These are phyloP conservation scores for Grosmannia clavigera DNA, from an alignment of 2,329 filamentous ascomycete species.

Conservation along the genomic window DNA sequence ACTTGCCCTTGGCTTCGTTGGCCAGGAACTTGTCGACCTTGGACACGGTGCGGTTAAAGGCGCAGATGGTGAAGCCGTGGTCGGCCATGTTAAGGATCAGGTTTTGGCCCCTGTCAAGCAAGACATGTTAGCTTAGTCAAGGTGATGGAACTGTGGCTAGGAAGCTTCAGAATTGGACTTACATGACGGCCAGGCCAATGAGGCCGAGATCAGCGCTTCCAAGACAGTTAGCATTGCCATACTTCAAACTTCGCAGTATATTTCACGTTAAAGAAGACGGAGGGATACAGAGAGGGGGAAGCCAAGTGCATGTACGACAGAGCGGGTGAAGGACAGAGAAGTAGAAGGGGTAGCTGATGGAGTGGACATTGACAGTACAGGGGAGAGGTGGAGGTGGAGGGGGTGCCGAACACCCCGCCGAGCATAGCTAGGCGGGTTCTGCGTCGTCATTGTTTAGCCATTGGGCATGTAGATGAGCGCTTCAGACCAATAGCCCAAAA, in stretches of 20 bases:
- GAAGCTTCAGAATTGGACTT: slow-evolving; percentile 19
- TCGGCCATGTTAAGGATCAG: slow-evolving; percentile 83
- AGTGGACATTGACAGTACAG: background rate
- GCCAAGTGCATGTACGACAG: background rate
- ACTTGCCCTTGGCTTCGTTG: slow-evolving; percentile 91
- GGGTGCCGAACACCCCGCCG: slow-evolving; percentile 42
- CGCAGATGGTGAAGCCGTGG: slow-evolving; percentile 90
- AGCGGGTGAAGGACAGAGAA: background rate
- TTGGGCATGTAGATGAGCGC: background rate
- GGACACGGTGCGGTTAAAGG: slow-evolving; percentile 95
- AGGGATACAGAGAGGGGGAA: slow-evolving; percentile 8
- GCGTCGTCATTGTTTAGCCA: slow-evolving; percentile 14
- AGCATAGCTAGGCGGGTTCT: slow-evolving; percentile 66
- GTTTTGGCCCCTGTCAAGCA: slow-evolving; percentile 54
- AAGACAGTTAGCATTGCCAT: slow-evolving; percentile 40
- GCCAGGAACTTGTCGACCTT: slow-evolving; percentile 93
- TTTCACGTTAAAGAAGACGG: too few relatives aligned
- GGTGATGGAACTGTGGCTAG: background rate
- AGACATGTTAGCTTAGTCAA: background rate
- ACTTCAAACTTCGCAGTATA: background rate
- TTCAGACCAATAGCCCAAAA: background rate
- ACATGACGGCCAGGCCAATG: slow-evolving; percentile 87
- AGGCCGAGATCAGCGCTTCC: slow-evolving; percentile 79
- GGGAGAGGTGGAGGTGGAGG: slow-evolving; percentile 14
- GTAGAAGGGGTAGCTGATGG: background rate